Evolutionary conservation across 352 stramenopile genomes (phyloP), one percentile per base, ranked within the genome.

Genomic region (Phytopythium cucurbitacearum): DNA sequence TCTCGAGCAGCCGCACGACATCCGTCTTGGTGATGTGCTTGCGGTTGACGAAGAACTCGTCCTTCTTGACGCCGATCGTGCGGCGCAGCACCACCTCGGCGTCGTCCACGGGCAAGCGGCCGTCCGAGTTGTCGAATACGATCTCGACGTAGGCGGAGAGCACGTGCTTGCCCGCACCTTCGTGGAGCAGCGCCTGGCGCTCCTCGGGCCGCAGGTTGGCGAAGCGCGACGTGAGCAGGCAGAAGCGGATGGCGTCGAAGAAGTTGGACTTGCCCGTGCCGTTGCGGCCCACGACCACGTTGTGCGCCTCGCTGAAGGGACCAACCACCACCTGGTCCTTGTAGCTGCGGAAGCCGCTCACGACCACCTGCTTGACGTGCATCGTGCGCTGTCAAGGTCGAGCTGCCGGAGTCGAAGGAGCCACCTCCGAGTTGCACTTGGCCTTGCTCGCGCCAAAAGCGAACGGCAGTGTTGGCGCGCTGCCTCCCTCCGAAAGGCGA

Each of bases 1-100:
- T 98, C 69, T 99, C 97, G 8, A 99, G 81, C 51, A 99, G 70
- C 56, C 93, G 95, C 44, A 97, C 81, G n/a, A 99, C 96, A 69
- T 99, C 97, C 56, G 85, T 96, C 75, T 99, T 99, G 46, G 87
- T 97, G 50, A 98, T 97, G 50, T 98, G 91, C 68, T 99, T 99
- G 51, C 94, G 83, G 68, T 99, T 99, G 13, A 99, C 80, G 67
- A 99, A 99, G 76, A 99, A 99, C 71, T 99, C 97, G 79, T 99
- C 98, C 73, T 99, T 99, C 76, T 99, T 99, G 51, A 98, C 85
- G 48, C 98, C 97, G 42, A 99, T 97, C n/a, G 96, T 99, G 37
- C 98, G 94, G 49, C 97, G 89, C 56, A 99, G 70, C 36, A 97
- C 83, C 13, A 99, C 97, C 52, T 97, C 92, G 40, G 94, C 74